phyloP scores from a whole-genome alignment of 495 filamentous ascomycete species.

The Neurospora africana region DNA sequence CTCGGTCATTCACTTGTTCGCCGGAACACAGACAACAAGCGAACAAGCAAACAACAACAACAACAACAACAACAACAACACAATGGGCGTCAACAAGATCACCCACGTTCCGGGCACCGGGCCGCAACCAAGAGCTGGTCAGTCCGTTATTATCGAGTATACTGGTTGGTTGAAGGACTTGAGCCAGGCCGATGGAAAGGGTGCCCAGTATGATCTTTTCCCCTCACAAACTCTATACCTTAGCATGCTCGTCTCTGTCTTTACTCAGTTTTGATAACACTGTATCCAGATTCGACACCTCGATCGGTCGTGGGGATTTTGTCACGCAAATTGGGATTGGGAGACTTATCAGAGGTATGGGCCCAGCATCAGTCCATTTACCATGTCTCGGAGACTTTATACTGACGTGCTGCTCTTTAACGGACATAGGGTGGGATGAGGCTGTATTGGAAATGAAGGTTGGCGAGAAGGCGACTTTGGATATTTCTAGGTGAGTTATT shows the following conservation, averaged over 20 bases:
- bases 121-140: conserved; percentile 47
- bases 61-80: background rate
- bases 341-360: conserved; percentile 65
- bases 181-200: conserved; percentile 38
- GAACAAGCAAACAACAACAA: background rate
- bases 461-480: conserved; percentile 70
- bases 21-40: background rate
- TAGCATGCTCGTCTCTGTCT: background rate
- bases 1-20: background rate
- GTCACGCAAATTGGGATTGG: conserved; percentile 60
- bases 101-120: conserved; percentile 31
- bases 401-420: conserved; percentile 1
- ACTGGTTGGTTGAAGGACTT: conserved; percentile 69
- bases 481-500: conserved; percentile 59
- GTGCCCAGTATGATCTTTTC: conserved; percentile 28
- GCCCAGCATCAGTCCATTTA: background rate
- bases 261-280: background rate
- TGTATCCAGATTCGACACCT: conserved; percentile 64
- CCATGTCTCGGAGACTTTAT: background rate
- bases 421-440: conserved; percentile 69
- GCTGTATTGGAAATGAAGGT: conserved; percentile 69
- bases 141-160: conserved; percentile 71
- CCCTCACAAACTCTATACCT: background rate
- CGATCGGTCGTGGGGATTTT: conserved; percentile 54
- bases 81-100: conserved; percentile 43